phyloP scores from a whole-genome alignment of 768 basidiomycete species.

The Royoungia palumana region DNA sequence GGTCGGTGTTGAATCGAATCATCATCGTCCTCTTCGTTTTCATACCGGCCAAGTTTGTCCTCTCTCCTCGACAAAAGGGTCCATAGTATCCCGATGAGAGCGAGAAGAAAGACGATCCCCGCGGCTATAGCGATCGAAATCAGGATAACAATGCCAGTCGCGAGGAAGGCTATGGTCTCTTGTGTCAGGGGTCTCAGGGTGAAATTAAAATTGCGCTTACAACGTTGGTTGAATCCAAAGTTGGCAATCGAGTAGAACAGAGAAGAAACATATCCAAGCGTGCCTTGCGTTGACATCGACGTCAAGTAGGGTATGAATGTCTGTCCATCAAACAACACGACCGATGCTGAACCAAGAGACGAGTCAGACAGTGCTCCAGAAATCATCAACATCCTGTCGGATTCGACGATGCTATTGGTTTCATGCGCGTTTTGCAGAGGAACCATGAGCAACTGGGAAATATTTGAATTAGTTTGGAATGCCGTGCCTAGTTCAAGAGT shows the following conservation, averaged over 20 bases:
- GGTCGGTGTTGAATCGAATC: slow-evolving; percentile 77
- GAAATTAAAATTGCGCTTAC: slow-evolving; percentile 46
- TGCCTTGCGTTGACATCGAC: slow-evolving; percentile 61
- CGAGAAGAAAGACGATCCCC: slow-evolving; percentile 86
- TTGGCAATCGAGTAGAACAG: slow-evolving; percentile 79
- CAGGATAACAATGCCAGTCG: slow-evolving; percentile 89
- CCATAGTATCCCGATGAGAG: slow-evolving; percentile 84
- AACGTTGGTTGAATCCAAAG: slow-evolving; percentile 69
- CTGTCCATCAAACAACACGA: slow-evolving; percentile 85
- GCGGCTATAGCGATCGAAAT: slow-evolving; percentile 97
- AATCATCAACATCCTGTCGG: slow-evolving; percentile 86
- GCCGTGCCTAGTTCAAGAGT: slow-evolving; percentile 44
- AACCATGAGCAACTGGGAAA: slow-evolving; percentile 87
- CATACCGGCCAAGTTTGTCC: slow-evolving; percentile 63
- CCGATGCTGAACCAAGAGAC: slow-evolving; percentile 74
- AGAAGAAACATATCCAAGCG: slow-evolving; percentile 65
- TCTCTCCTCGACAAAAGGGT: slow-evolving; percentile 82
- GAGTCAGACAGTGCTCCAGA: slow-evolving; percentile 73
- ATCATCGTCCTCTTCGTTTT: slow-evolving; percentile 70
- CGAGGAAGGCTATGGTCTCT: slow-evolving; percentile 68
- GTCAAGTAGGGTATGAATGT: slow-evolving; percentile 79
- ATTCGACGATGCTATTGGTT: slow-evolving; percentile 67
- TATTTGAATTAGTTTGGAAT: slow-evolving; percentile 53
- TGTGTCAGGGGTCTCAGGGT: not conserved
- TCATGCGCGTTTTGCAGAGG: slow-evolving; percentile 77